Evolutionary conservation across 352 stramenopile genomes (phyloP).

Genomic region (Globisporangium apiculatum): DNA sequence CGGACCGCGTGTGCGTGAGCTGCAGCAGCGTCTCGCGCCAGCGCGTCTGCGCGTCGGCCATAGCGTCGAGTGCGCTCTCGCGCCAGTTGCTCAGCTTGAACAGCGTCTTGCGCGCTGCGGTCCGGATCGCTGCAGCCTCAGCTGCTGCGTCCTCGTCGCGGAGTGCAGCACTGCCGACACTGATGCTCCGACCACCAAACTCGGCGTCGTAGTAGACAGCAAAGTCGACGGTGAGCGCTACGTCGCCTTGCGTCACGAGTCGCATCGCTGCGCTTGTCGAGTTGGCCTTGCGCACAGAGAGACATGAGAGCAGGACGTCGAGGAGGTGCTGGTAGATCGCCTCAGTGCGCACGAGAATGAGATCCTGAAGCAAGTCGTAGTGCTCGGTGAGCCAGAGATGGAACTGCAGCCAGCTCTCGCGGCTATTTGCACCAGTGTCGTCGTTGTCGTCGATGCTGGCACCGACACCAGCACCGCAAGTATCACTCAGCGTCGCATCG

Average conservation of each 20-base stretch:
- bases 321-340: slow-evolving; percentile 46
- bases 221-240: slow-evolving; percentile 30
- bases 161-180: slow-evolving; percentile 1
- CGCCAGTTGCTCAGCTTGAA: slow-evolving; percentile 31
- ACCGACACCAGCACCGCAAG: not conserved
- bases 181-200: slow-evolving; percentile 10
- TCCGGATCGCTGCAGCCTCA: not conserved
- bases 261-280: slow-evolving; percentile 13
- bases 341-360: slow-evolving; percentile 59
- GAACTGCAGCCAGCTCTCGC: slow-evolving; percentile 69
- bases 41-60: slow-evolving; percentile 25
- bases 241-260: slow-evolving; percentile 16
- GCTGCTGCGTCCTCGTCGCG: slow-evolving; percentile 16
- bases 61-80: slow-evolving; percentile 29
- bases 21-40: slow-evolving; percentile 30
- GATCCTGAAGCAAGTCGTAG: slow-evolving; percentile 47
- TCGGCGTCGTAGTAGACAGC: slow-evolving; percentile 17
- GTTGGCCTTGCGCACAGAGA: slow-evolving; percentile 34
- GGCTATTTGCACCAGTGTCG: slow-evolving; percentile 13
- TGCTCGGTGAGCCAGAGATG: slow-evolving; percentile 76
- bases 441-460: not conserved
- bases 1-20: slow-evolving; percentile 28
- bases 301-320: slow-evolving; percentile 44
- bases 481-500: too few species aligned
- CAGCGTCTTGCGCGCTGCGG: slow-evolving; percentile 24